Base-by-base conservation (phyloP, 2,329 filamentous ascomycete species). In the Immersiporthe knoxdaviesiana region DNA sequence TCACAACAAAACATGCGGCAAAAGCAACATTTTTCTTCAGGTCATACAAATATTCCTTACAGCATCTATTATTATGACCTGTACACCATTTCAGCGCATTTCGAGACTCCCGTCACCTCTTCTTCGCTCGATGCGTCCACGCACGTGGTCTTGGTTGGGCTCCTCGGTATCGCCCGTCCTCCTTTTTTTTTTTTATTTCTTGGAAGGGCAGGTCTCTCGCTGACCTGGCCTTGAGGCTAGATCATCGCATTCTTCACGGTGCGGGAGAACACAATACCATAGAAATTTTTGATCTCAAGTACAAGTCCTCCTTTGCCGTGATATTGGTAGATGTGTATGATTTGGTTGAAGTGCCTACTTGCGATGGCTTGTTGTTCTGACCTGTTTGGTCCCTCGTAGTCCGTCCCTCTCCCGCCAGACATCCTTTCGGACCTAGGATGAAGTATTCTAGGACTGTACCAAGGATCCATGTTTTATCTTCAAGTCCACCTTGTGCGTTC, bases 41-140 rank as follows among this genome's bases (percentile, higher is more conserved):
- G 69, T 70, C 69, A 68, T 68, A 68, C 68, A 65, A 66, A 50
- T 61, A 50, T 68, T 70, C n/a, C 63, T 70, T 59, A 63, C 32
- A 68, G 66, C 66, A 66, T 66, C 56, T 70, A 63, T 66, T 63
- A 63, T 63, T 60, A 64, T 70, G 69, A 63, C 66, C 69, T 68
- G 59, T 65, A 54, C 65, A 27, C n/a, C 10, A 65, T 37, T 32
- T n/a, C 10, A 37, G 30, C 60, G 66, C 60, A 65, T 56, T 30
- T 52, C 32, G 21, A 37, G 18, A n/a, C 32, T 59, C 32, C 30
- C 11, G 30, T 39, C 21, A 37, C 50, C 10, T 37, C 37, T 65
- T 35, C 56, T 35, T 59, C n/a, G 35, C 60, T 54, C 44, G 24
- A 37, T 39, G 60, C n/a, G 35, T 24, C 54, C 60, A 64, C 66